A percentile compares a stretch with the other conserved stretches of the same genome.
phyloP scores from a whole-genome alignment of 176 grass and related monocot genomes.

The Ensete ventricosum region DNA sequence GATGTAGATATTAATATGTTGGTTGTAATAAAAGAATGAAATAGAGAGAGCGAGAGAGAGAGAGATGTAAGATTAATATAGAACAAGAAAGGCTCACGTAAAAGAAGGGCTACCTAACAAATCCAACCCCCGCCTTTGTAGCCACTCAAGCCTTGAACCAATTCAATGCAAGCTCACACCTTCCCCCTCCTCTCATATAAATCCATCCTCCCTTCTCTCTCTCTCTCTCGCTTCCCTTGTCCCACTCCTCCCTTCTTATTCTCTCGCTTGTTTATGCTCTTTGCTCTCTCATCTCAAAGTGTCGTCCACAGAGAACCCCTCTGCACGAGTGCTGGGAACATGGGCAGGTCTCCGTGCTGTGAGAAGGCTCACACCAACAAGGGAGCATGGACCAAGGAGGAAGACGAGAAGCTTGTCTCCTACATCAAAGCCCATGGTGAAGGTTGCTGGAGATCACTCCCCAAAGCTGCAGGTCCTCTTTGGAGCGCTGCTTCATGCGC shows the following conservation, averaged over 20 bases:
- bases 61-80: background rate
- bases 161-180: too few species aligned
- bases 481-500: too few species aligned
- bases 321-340: background rate
- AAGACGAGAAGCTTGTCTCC: slow-evolving; percentile 4
- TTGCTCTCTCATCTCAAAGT: too few species aligned
- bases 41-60: background rate
- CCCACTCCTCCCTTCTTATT: background rate
- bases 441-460: slow-evolving; percentile 8
- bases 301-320: too few species aligned
- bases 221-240: background rate
- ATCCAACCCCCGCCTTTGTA: background rate
- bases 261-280: too few species aligned
- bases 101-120: background rate
- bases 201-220: background rate
- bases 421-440: background rate
- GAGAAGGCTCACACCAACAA: slow-evolving; percentile 20
- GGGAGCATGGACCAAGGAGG: slow-evolving; percentile 15
- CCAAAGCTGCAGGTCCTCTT: background rate
- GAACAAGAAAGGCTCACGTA: background rate
- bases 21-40: background rate
- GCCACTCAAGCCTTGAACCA: background rate
- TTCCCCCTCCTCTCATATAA: background rate
- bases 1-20: too few species aligned
- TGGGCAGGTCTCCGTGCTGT: slow-evolving; percentile 14